Evolutionary conservation across 345 rosid genomes (phyloP), one percentile per base, ranked within the genome.

Genomic region (Salix udensis): DNA sequence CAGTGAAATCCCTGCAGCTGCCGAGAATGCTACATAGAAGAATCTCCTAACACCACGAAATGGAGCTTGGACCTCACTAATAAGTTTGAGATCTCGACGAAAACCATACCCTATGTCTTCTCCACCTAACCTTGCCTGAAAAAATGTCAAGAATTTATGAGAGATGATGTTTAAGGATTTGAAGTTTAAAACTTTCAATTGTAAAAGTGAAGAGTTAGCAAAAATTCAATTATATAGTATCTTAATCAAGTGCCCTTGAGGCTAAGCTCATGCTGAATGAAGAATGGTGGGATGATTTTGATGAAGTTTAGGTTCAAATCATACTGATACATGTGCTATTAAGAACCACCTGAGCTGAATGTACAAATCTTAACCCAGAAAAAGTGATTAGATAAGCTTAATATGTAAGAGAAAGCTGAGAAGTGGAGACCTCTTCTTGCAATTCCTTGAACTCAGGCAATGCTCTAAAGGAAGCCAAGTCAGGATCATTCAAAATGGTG

Each of bases 41-140:
- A 93, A 95, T 76, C 91, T 89, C 79, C 98, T 87, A 80, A 93
- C 75, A 55, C 98, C 98, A 26, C 97, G 98, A 81, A 93, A 96
- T 21, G 98, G 99, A 78, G 99, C 98, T 86, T 92, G 96, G 74
- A 96, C 99, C 89, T 93, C 98, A 24, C 98, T 87, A 60, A 96
- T 93, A 64, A 93, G 94, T 85, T 96, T 93, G 70, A 93, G 91
- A 87, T 96, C 99, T 89, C 99, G 86, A 48, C 95, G 88, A 68
- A 93, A 93, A 83, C 94, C 69, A 75, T 86, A 87, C 8, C 99
- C 99, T 78, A 93, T 85, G 83, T 96, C 99, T 88, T 93, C 95
- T 77, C 98, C 98, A 44, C 98, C 99, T 77, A 92, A 74, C 82
- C 92, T 89, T 74, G 98, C 98, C 99, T 96, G 94, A 62, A 75